A percentile compares a stretch with the other conserved stretches of the same genome.
phyloP scores from a whole-genome alignment of 257 asterid genomes.

The Anisodus tanguticus region DNA sequence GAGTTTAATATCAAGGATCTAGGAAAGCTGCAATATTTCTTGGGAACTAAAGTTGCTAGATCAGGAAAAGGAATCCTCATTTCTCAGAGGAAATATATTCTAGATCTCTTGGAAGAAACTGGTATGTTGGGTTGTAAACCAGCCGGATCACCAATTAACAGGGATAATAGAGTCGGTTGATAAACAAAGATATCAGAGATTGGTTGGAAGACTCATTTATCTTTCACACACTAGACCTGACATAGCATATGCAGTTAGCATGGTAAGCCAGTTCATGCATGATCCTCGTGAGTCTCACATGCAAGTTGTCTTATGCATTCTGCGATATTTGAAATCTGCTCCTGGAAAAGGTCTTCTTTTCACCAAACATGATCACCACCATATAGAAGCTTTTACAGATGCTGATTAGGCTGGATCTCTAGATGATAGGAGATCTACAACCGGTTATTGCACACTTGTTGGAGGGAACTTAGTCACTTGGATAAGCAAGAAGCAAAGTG shows the following conservation, averaged over 20 bases:
- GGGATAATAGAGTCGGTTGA: neutral
- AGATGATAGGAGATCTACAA: neutral
- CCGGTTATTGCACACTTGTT: neutral
- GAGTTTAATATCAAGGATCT: neutral
- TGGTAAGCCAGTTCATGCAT: neutral
- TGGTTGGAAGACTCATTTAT: neutral
- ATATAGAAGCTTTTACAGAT: neutral
- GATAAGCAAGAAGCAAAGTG: neutral
- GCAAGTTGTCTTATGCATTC: neutral
- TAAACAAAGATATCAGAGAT: neutral
- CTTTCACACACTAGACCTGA: too few species aligned
- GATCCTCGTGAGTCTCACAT: neutral
- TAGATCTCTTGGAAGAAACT: neutral
- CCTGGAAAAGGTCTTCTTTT: neutral
- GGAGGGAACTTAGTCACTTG: neutral
- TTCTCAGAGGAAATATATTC: neutral
- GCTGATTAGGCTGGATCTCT: neutral
- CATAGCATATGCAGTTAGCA: too few species aligned
- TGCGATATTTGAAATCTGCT: neutral
- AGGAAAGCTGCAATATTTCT: neutral
- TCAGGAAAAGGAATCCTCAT: neutral
- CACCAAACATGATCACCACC: neutral
- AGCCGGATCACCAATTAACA: neutral
- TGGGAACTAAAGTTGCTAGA: neutral
- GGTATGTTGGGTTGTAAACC: neutral